Evolutionary conservation across 306 rosid genomes (phyloP).

Genomic region (Lathyrus oleraceus): DNA sequence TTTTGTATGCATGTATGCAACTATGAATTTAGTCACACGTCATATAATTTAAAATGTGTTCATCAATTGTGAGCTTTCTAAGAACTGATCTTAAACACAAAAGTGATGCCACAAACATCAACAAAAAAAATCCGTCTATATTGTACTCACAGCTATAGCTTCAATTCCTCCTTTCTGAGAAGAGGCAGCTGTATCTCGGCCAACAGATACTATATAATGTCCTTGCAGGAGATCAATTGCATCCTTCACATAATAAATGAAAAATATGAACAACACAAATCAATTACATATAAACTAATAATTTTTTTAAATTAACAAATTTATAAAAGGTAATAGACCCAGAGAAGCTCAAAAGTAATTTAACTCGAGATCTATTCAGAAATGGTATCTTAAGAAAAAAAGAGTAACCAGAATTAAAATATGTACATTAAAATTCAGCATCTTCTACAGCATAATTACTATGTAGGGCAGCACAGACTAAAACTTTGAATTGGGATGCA

Average conservation of each 20-base stretch:
- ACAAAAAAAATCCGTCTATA: constrained; percentile 10
- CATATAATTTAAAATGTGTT: constrained; percentile 18
- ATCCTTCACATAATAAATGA: constrained; percentile 58
- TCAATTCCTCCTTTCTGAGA: constrained; percentile 87
- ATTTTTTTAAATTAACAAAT: constrained; percentile 14
- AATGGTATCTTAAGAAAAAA: constrained; percentile 14
- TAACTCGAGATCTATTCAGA: constrained; percentile 18
- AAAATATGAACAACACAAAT: constrained; percentile 23
- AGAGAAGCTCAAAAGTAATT: constrained; percentile 1
- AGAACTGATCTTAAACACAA: constrained; percentile 7
- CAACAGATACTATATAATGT: constrained; percentile 84
- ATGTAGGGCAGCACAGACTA: constrained; percentile 8
- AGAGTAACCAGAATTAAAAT: constrained; percentile 18
- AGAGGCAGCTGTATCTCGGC: constrained; percentile 66
- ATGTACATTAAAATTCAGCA: constrained; percentile 22
- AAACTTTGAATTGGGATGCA: constrained; percentile 21
- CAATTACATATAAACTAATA: constrained; percentile 16
- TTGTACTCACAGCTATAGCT: constrained; percentile 85
- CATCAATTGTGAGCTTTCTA: constrained; percentile 21
- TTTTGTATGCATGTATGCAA: constrained; percentile 1
- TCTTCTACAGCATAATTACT: constrained; percentile 18
- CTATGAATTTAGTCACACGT: constrained; percentile 13
- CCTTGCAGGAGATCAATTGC: constrained; percentile 98
- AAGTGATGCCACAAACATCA: constrained; percentile 32
- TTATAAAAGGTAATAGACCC: constrained; percentile 10